Evolutionary conservation across 192 early-diverging fungal genomes (phyloP), one percentile per base, ranked within the genome.

Genomic region (Umbelopsis sp.): DNA sequence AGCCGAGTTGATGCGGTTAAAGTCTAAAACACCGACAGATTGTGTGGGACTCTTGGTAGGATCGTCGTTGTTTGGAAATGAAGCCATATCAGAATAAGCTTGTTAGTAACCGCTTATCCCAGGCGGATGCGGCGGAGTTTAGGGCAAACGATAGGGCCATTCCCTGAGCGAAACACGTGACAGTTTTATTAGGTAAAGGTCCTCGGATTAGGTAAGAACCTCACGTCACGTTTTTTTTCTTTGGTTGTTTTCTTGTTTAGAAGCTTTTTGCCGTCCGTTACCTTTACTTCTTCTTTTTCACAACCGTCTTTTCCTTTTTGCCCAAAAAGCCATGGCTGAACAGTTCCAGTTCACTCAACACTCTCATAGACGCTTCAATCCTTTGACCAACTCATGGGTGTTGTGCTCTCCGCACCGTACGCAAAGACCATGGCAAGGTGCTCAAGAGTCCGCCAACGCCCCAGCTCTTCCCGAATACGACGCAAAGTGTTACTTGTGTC

Each of bases 361-460:
- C 66, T 86, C 90, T 8, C 96, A 96, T 80, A 84, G 90, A 13
- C 91, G 97, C 21, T 94, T 86, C 84, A 99, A 99, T 70, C 97
- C 97, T 30, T 81, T 99, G 70, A 93, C 92, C 3, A 84, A 90
- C 69, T 86, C 91, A 0, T 99, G 97, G 97, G 94, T 97, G 47
- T 85, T 99, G n/a, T 96, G 94, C 78, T 96, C 94, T 20, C 97
- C 97, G 7, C 97, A 99, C 76, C 91, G 97, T 15, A 92, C 94
- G 27, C 91, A 94, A 71, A 85, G 97, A 46, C 97, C 97, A 3
- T 99, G 97, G 97, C 89, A 91, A 37, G 94, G 95, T 69, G 81
- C 85, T 58, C 78, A 84, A 33, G 95, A 95, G 72, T 74, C 80
- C 5, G 44, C 79, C 2, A 61, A 76, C 9, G 65, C 46, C 16